phyloP scores from a whole-genome alignment of 2,329 filamentous ascomycete genomes.

The Aspergillus ochraceoroseus region DNA sequence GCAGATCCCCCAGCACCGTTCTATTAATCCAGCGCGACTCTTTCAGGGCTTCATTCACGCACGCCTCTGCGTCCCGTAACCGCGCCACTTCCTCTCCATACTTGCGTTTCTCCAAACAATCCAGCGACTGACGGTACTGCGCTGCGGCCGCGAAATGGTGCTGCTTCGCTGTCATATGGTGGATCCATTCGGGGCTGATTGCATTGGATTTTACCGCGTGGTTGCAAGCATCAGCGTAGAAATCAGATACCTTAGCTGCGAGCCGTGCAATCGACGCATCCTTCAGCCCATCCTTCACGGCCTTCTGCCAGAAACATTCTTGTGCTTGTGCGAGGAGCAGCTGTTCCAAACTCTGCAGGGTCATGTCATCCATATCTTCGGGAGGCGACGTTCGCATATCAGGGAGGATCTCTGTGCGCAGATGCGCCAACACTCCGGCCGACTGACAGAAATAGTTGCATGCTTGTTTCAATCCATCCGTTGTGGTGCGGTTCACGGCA shows the following conservation, averaged over 20 bases:
- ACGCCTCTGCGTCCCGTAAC: conserved; percentile 72
- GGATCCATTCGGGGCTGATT: conserved; percentile 92
- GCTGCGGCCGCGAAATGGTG: conserved; percentile 95
- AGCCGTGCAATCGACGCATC: conserved; percentile 88
- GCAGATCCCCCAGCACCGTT: conserved; percentile 73
- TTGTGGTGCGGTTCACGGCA: conserved; percentile 67
- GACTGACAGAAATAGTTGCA: conserved; percentile 86
- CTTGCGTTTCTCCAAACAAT: conserved; percentile 85
- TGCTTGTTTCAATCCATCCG: conserved; percentile 79
- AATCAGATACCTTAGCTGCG: conserved; percentile 82
- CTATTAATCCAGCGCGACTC: conserved; percentile 79
- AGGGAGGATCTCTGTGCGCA: conserved; percentile 70
- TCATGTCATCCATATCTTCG: conserved; percentile 91
- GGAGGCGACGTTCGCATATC: conserved; percentile 79
- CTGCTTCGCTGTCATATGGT: conserved; percentile 94
- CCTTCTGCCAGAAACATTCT: conserved; percentile 97
- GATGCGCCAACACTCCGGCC: conserved; percentile 74
- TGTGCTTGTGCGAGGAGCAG: conserved; percentile 88
- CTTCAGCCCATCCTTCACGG: conserved; percentile 88
- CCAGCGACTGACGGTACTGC: conserved; percentile 84
- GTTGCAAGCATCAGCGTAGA: conserved; percentile 80
- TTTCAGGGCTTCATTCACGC: conserved; percentile 79
- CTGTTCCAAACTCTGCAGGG: conserved; percentile 74
- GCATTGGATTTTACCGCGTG: conserved; percentile 82
- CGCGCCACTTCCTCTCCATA: conserved; percentile 95